Conservation (phyloP, 2,329 filamentous ascomycete genomes). For the Verticillium dahliae region DNA sequence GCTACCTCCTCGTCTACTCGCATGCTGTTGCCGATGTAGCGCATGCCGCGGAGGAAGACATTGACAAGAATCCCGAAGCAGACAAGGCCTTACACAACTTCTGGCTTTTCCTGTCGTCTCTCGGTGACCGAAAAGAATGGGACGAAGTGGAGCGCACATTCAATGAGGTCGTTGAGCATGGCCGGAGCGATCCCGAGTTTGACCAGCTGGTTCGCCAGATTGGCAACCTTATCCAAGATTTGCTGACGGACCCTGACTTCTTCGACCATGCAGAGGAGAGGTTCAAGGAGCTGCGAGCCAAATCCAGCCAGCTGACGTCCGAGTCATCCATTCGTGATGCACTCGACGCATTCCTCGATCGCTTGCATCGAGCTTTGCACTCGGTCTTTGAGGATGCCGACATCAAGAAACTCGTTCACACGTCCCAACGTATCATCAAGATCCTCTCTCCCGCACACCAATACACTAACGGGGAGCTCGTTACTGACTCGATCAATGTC, state of each 20-base stretch:
- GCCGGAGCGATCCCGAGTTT: conserved; percentile 73
- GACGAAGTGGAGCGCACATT: conserved; percentile 63
- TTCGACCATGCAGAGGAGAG: conserved; percentile 64
- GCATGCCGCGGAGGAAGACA: conserved; percentile 60
- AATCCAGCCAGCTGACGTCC: conserved; percentile 56
- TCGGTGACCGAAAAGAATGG: conserved; percentile 72
- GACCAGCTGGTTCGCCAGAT: conserved; percentile 70
- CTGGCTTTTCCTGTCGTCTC: conserved; percentile 73
- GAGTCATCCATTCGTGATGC: conserved; percentile 67
- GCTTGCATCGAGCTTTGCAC: conserved; percentile 60
- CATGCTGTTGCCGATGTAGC: conserved; percentile 62
- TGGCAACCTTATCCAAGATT: conserved; percentile 67
- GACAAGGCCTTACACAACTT: conserved; percentile 73
- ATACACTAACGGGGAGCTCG: conserved; percentile 62
- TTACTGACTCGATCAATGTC: conserved; percentile 70
- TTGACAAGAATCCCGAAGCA: conserved; percentile 66
- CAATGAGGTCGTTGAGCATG: conserved; percentile 65
- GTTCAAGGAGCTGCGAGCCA: conserved; percentile 42
- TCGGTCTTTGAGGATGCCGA: conserved; percentile 67
- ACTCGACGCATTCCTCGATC: conserved; percentile 63
- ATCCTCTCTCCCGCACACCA: conserved; percentile 62
- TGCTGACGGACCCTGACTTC: conserved; percentile 81
- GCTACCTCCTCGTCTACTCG: conserved; percentile 74
- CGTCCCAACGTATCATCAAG: conserved; percentile 59
- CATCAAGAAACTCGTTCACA: conserved; percentile 61